These are phyloP conservation scores for Fraxinus excelsior DNA, from an alignment of 257 asterid species.

Conservation along the genomic window DNA sequence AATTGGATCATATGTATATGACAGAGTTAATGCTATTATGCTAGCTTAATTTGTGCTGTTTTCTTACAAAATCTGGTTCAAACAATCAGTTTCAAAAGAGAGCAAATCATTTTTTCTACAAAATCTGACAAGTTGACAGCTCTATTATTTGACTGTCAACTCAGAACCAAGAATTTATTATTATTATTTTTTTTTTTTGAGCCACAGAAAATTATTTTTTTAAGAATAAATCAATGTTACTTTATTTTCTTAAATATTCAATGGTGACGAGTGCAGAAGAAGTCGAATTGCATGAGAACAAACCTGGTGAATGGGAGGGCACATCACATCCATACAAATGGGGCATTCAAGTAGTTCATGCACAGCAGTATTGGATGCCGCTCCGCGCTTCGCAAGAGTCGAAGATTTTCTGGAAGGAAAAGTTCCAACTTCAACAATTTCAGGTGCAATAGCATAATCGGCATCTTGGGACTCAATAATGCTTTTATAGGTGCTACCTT, in stretches of 20 bases:
- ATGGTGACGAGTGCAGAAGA: constrained; percentile 6
- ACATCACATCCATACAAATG: constrained; percentile 63
- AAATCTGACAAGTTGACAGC: constrained; percentile 8
- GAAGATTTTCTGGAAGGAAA: constrained; percentile 49
- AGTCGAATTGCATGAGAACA: constrained; percentile 23
- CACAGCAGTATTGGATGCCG: constrained; percentile 56
- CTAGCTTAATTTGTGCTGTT: background rate
- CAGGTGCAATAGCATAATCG: constrained; percentile 49
- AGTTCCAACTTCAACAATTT: constrained; percentile 45
- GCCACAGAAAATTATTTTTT: background rate
- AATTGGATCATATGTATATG: background rate
- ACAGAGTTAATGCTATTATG: background rate
- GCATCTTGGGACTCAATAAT: constrained; percentile 39
- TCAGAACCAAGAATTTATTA: background rate
- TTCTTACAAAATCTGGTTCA: background rate
- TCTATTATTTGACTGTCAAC: constrained; percentile 2
- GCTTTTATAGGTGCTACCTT: constrained; percentile 47
- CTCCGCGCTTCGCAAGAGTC: constrained; percentile 43
- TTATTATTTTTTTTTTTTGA: too few species aligned
- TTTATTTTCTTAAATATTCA: constrained; percentile 1
- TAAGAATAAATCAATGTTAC: constrained; percentile 16
- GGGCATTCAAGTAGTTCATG: constrained; percentile 85
- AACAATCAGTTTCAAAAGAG: background rate
- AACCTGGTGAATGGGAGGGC: constrained; percentile 89
- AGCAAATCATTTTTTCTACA: background rate